phyloP scores from a whole-genome alignment of 164 flowering plant species.

The Stephania yunnanensis region DNA sequence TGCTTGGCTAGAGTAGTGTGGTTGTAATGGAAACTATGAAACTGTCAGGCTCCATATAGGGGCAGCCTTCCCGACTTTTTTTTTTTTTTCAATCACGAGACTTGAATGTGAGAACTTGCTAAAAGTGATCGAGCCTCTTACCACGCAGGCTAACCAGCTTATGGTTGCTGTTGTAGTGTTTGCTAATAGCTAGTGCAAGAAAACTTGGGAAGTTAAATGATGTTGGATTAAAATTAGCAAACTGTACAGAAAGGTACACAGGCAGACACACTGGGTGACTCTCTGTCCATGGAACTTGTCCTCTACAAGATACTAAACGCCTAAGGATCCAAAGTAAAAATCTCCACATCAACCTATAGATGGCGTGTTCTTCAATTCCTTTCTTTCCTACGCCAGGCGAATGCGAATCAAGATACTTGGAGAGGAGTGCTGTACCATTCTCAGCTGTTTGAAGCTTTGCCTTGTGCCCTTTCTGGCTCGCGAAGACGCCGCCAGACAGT shows the following conservation, averaged over 20 bases:
- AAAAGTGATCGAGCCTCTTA: too few species aligned
- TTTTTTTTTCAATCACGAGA: too few species aligned
- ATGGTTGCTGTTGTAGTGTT: too few species aligned
- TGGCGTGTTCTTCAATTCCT: background rate
- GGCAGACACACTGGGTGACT: background rate
- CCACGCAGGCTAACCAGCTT: too few species aligned
- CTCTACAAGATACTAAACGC: background rate
- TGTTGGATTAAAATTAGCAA: background rate
- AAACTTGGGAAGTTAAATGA: background rate
- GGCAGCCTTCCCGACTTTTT: background rate
- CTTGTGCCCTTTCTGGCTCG: background rate
- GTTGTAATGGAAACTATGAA: background rate
- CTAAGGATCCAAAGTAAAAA: background rate
- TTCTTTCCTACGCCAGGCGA: background rate
- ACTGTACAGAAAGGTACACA: background rate
- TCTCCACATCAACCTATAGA: background rate
- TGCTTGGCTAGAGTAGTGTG: background rate
- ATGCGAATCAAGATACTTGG: background rate
- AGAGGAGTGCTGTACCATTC: background rate
- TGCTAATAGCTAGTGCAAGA: too few species aligned
- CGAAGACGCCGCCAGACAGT: background rate
- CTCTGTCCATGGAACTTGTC: background rate
- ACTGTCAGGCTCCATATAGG: background rate
- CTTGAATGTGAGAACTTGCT: too few species aligned
- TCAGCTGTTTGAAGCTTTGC: background rate